Conservation (phyloP, 495 filamentous ascomycete species). For the Neurospora intermedia region DNA sequence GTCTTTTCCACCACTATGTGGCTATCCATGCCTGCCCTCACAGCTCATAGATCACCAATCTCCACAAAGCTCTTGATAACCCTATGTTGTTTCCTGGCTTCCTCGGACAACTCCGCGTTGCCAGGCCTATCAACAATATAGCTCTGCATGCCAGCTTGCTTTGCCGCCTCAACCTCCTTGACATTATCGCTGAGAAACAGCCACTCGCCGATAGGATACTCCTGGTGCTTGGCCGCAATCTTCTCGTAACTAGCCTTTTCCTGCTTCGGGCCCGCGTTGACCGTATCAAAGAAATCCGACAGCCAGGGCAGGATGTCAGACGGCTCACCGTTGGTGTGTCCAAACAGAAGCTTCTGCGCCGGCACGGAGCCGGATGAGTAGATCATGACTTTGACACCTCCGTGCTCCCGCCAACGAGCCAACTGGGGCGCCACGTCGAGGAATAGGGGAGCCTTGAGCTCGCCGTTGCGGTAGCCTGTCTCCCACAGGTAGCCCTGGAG, state of each 20-base stretch:
- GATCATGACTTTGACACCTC: slow-evolving; percentile 45
- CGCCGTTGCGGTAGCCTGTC: slow-evolving; percentile 49
- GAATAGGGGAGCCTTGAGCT: slow-evolving; percentile 55
- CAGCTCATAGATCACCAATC: slow-evolving; percentile 10
- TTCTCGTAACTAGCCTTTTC: slow-evolving; percentile 48
- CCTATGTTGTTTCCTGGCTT: slow-evolving; percentile 29
- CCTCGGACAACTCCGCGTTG: slow-evolving; percentile 43
- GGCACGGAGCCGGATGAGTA: slow-evolving; percentile 62
- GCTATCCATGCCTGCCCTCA: background rate
- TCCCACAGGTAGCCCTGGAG: slow-evolving; percentile 66
- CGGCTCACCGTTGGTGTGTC: slow-evolving; percentile 45
- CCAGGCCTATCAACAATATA: slow-evolving; percentile 52
- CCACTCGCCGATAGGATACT: slow-evolving; percentile 33
- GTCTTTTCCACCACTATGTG: background rate
- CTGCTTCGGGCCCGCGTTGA: slow-evolving; percentile 60
- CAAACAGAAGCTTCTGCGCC: slow-evolving; percentile 62
- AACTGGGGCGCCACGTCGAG: slow-evolving; percentile 51
- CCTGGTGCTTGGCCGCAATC: slow-evolving; percentile 39
- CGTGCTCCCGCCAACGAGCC: slow-evolving; percentile 33
- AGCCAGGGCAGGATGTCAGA: slow-evolving; percentile 47
- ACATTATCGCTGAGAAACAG: slow-evolving; percentile 64
- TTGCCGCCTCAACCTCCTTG: slow-evolving; percentile 57
- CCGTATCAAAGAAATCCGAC: slow-evolving; percentile 56
- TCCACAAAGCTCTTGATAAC: slow-evolving; percentile 38
- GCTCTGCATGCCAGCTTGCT: slow-evolving; percentile 49